A percentile compares a stretch with the other conserved stretches of the same genome.
Conservation (phyloP, 805 yeast genomes). For the Phaffomyces thermotolerans region DNA sequence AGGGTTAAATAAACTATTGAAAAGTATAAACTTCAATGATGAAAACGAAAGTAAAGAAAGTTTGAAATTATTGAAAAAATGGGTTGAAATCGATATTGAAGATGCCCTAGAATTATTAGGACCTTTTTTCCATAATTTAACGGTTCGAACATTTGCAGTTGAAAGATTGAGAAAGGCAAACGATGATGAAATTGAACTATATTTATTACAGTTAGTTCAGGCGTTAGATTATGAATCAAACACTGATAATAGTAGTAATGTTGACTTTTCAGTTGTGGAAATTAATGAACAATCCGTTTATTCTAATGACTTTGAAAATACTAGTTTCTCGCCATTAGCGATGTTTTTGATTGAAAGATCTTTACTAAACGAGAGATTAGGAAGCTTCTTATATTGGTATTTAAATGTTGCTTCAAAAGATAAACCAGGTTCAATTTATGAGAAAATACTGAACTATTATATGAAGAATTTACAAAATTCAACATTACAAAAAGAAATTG, state of each 20-base stretch:
- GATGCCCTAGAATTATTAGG: slow-evolving; percentile 84
- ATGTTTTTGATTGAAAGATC: slow-evolving; percentile 72
- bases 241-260: slow-evolving; percentile 13
- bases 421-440: slow-evolving; percentile 37
- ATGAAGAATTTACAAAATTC: slow-evolving; percentile 26
- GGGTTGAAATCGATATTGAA: slow-evolving; percentile 74
- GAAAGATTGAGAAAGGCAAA: slow-evolving; percentile 70
- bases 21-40: slow-evolving; percentile 85
- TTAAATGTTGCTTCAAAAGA: slow-evolving; percentile 83
- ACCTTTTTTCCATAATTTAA: slow-evolving; percentile 62
- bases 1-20: slow-evolving; percentile 73
- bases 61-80: slow-evolving; percentile 57
- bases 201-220: slow-evolving; percentile 83
- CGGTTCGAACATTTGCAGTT: slow-evolving; percentile 83
- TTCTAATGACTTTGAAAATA: slow-evolving; percentile 16
- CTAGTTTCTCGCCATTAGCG: slow-evolving; percentile 53
- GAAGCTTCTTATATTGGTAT: slow-evolving; percentile 88
- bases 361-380: slow-evolving; percentile 54
- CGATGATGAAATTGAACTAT: slow-evolving; percentile 74
- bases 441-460: slow-evolving; percentile 41
- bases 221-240: slow-evolving; percentile 70
- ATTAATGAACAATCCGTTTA: slow-evolving; percentile 21
- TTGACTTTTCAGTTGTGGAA: slow-evolving; percentile 34
- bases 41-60: slow-evolving; percentile 75
- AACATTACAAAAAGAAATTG: slow-evolving; percentile 50